Evolutionary conservation across 2,329 filamentous ascomycete genomes (phyloP), one percentile per base, ranked within the genome.

Genomic region (Fusarium ambrosium): DNA sequence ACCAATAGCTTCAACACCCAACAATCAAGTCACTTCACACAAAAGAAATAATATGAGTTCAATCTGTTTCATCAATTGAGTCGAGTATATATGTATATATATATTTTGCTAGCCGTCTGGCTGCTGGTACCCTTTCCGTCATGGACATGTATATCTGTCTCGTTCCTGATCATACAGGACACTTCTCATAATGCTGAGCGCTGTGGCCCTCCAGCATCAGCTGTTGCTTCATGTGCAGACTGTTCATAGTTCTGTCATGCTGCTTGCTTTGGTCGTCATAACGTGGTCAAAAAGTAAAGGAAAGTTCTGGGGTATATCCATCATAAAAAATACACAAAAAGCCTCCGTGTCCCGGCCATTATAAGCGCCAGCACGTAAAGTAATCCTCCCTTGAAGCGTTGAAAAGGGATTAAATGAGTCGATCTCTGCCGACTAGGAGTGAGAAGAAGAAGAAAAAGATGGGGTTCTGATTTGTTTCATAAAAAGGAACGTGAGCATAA

Each of bases 231-330:
- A 62, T 61, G 64, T 59, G 60, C 64, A 37, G 20, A 68, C 6
- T 39, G 51, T 53, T 34, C 32, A 51, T 58, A 16, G 62, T 76
- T 62, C 67, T 27, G 62, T 68, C 66, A 60, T 71, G 34, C 45
- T 68, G 65, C 66, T 75, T 72, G 62, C 69, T 73, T 36, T 66
- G 34, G 32, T 71, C 66, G 66, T 77, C 60, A 69, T 72, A 63
- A 72, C 59, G 76, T 68, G 45, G 59, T 62, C 63, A 59, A 63
- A 70, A 67, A 65, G 64, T 70, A 70, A 78, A 70, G 64, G 75
- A 75, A 74, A 72, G 66, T 62, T 65, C 71, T 67, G 71, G 78
- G 80, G 80, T 81, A 81, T 81, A 81, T 81, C 80, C 80, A 73
- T 81, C 80, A 73, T 81, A 64, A 70, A 75, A 60, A 43, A 43